A percentile compares a stretch with the other conserved stretches of the same genome.
These are phyloP conservation scores for Micractinium conductrix DNA, from an alignment of 139 green algal species.

Conservation along the genomic window DNA sequence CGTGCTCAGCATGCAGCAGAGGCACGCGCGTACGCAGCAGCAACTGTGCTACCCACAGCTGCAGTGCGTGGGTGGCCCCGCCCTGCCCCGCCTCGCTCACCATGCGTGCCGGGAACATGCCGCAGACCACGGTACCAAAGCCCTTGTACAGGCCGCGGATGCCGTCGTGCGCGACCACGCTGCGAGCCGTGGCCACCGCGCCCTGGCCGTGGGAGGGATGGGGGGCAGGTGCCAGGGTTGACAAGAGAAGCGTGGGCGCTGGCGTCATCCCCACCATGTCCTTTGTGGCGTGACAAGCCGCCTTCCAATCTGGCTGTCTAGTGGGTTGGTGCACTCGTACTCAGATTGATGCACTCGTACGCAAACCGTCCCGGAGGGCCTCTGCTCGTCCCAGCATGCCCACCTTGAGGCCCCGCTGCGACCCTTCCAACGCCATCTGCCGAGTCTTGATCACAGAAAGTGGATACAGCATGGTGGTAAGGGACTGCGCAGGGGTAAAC, in stretches of 20 bases:
- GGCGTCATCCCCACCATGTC: too few species aligned
- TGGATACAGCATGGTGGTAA: conserved; percentile 87
- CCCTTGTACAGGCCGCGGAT: conserved; percentile 91
- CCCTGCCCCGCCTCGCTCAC: not conserved
- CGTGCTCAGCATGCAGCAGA: not conserved
- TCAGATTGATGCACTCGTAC: too few species aligned
- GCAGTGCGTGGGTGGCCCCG: not conserved
- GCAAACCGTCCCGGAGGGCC: too few species aligned
- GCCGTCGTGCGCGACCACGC: conserved; percentile 79
- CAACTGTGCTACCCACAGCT: not conserved
- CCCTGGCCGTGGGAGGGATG: too few species aligned
- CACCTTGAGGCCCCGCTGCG: conserved; percentile 58
- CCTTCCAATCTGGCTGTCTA: too few species aligned
- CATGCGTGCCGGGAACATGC: conserved; percentile 67
- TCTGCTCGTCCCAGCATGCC: not conserved
- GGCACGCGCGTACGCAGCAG: not conserved
- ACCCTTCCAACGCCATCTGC: conserved; percentile 77
- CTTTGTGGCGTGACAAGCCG: too few species aligned
- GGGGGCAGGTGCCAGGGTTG: too few species aligned
- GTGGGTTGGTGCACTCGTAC: too few species aligned
- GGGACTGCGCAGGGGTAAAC: conserved; percentile 52
- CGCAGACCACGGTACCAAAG: conserved; percentile 76
- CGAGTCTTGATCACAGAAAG: conserved; percentile 95
- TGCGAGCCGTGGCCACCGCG: conserved; percentile 56
- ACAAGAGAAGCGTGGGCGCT: too few species aligned